Evolutionary conservation across 75 land plant species (phyloP).

Genomic region (Chamaecyparis obtusa): DNA sequence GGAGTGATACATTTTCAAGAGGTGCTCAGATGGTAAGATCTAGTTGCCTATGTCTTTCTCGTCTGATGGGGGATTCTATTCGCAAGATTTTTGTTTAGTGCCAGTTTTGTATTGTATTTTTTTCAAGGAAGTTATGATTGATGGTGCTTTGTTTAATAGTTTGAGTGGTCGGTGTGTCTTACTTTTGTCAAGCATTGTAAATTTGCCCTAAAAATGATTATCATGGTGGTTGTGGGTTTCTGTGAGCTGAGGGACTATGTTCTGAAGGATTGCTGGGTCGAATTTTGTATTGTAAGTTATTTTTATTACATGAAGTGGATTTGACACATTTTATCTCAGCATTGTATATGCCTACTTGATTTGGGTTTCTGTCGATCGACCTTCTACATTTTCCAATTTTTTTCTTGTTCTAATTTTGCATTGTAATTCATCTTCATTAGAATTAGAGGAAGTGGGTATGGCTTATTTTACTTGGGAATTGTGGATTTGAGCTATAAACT

Average conservation of each 20-base stretch:
- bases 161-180: background rate
- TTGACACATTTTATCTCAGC: background rate
- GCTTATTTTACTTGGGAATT: no score
- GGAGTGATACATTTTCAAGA: slow-evolving; percentile 75
- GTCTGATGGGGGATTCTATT: background rate
- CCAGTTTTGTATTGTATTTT: background rate
- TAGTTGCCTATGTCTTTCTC: background rate
- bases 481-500: background rate
- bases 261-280: background rate
- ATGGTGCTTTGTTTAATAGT: no score
- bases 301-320: background rate
- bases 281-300: background rate
- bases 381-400: background rate
- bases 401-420: background rate
- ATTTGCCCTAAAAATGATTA: background rate
- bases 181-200: background rate
- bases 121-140: background rate
- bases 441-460: background rate
- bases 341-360: background rate
- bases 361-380: background rate
- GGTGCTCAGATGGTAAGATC: slow-evolving; percentile 58
- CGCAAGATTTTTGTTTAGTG: background rate
- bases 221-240: background rate
- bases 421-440: background rate
- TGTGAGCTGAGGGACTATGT: background rate